Base-by-base conservation (phyloP, 345 rosid species). In the Melaleuca quinquenervia region DNA sequence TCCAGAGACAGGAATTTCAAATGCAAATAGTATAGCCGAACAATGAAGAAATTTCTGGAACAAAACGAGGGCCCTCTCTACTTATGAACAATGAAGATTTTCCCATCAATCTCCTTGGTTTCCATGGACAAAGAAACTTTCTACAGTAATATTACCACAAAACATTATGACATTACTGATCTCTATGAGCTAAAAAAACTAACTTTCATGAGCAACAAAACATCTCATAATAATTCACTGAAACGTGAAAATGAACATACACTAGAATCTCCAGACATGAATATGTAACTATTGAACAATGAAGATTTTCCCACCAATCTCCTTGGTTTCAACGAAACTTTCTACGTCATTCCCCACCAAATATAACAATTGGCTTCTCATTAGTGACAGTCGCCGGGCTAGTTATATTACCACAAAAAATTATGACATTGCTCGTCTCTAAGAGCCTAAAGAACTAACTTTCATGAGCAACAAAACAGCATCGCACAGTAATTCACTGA, bases 211-310 rank as follows among this genome's bases (percentile, higher is more conserved):
- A 26, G 15, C 32, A n/a, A 58, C 32, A 60, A 60, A 0, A 60
- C 36, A 60, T 60, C 18, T 60, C 74, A 13, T 14, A n/a, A 1
- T 60, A 60, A 3, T 60, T 13, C 14, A 27, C 1, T 6, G 5
- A 14, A 1, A 6, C 41, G 3, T 60, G 75, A 20, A 62, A 27
- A 62, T 1, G 14, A 62, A 62, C 75, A 60, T 62, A n/a, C 16
- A 2, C n/a, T 0, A 6, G 6, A n/a, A n/a, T 58, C 1, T 6
- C 24, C 6, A 13, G 1, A 58, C 0, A 0, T 58, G 8, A 0
- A 55, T 55, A 27, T 3, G 21, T 0, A 0, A 58, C 1, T 0
- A 0, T 58, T n/a, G 41, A 41, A 41, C 41, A 41, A 41, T 4
- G 41, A 41, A 41, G 41, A 41, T 41, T 41, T 41, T 41, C 41